Conservation (phyloP, 2,329 filamentous ascomycete species). For the Neofusicoccum parvum region DNA sequence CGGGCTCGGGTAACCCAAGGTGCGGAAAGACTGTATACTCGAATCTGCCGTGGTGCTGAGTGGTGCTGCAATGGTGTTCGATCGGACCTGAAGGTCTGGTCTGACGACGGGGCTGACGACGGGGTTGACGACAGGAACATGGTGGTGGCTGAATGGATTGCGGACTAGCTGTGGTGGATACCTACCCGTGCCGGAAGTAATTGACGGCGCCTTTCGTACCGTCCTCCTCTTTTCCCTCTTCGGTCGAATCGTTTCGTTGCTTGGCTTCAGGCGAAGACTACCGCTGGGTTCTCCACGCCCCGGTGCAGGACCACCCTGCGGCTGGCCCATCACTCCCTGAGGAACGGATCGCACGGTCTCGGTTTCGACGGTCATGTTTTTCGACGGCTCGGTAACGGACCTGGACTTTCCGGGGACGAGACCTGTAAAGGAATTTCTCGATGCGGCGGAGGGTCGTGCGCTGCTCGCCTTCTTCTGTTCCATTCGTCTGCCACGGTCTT, state of each 20-base stretch:
- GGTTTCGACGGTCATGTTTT: constrained; percentile 95
- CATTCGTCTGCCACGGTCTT: constrained; percentile 42
- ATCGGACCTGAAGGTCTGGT: constrained; percentile 30
- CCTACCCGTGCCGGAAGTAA: constrained; percentile 75
- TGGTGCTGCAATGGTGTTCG: constrained; percentile 24
- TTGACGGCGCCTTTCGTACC: constrained; percentile 71
- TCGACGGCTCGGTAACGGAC: constrained; percentile 68
- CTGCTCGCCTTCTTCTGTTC: constrained; percentile 40
- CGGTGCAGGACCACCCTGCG: constrained; percentile 55
- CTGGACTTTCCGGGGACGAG: constrained; percentile 67
- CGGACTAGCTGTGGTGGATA: constrained; percentile 31
- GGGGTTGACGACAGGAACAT: constrained; percentile 22
- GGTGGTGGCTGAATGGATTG: constrained; percentile 35
- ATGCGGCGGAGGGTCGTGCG: constrained; percentile 16
- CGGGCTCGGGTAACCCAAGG: constrained; percentile 1
- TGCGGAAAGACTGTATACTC: neutral
- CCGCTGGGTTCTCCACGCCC: constrained; percentile 66
- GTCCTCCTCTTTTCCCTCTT: constrained; percentile 89
- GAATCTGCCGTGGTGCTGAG: neutral
- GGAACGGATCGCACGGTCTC: constrained; percentile 92
- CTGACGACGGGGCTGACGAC: constrained; percentile 20
- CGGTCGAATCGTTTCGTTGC: constrained; percentile 92
- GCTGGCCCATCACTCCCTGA: constrained; percentile 72
- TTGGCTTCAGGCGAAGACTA: constrained; percentile 82
- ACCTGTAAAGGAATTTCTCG: constrained; percentile 70